These are phyloP conservation scores for Ceratobasidium theobromae DNA, from an alignment of 1,284 basidiomycete species.

Conservation along the genomic window DNA sequence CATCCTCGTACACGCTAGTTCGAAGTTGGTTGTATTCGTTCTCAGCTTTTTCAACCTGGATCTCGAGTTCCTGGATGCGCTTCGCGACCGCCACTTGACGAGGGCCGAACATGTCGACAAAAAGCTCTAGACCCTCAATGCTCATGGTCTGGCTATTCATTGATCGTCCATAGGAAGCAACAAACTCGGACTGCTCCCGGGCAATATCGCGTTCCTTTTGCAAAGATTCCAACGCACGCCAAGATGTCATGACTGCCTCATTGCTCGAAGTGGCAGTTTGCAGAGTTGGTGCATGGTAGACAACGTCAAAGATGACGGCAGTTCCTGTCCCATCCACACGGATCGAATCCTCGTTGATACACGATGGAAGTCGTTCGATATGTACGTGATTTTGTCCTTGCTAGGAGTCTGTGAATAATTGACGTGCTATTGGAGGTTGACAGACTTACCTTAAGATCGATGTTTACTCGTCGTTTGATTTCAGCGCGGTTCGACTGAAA, in stretches of 20 bases:
- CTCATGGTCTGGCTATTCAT: slow-evolving; percentile 34
- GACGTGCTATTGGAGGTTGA: no score
- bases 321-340: no score
- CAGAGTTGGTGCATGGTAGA: slow-evolving; percentile 37
- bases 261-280: neutral
- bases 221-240: slow-evolving; percentile 39
- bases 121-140: slow-evolving; percentile 31
- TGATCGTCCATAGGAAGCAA: slow-evolving; percentile 35
- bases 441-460: slow-evolving; percentile 9
- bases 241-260: slow-evolving; percentile 26
- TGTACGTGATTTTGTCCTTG: slow-evolving; percentile 39
- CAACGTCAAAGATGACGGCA: slow-evolving; percentile 39
- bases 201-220: slow-evolving; percentile 26
- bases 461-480: neutral
- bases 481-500: slow-evolving; percentile 15
- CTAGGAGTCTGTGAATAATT: slow-evolving; percentile 7
- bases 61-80: slow-evolving; percentile 11
- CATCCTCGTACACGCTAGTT: slow-evolving; percentile 30
- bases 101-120: slow-evolving; percentile 36
- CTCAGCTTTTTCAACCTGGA: slow-evolving; percentile 31
- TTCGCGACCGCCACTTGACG: slow-evolving; percentile 31
- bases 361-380: slow-evolving; percentile 37
- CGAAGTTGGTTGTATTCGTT: slow-evolving; percentile 26
- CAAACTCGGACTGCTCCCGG: slow-evolving; percentile 28
- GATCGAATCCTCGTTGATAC: no score